A percentile compares a stretch with the other conserved stretches of the same genome.
Conservation (phyloP, 371 early-diverging fungal genomes). For the Rhizopus arrhizus region DNA sequence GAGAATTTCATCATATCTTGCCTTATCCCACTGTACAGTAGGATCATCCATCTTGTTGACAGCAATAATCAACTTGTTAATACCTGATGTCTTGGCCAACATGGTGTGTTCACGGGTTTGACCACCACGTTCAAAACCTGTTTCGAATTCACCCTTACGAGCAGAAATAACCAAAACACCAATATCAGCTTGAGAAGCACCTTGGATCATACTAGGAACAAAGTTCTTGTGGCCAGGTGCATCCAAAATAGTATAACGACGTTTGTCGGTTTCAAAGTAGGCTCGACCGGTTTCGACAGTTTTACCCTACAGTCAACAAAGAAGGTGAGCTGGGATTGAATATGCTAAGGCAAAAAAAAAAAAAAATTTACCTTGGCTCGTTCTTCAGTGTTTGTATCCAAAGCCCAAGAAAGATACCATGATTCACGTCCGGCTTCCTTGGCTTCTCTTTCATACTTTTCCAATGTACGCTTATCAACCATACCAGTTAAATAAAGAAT, state of each 20-base stretch:
- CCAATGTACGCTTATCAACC: conserved; percentile 99
- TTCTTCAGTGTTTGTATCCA: conserved; percentile 95
- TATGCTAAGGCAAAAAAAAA: neutral
- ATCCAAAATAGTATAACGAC: conserved; percentile 95
- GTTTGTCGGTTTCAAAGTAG: conserved; percentile 93
- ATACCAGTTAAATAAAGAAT: conserved; percentile 93
- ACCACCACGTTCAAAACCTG: conserved; percentile 99
- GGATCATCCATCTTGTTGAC: conserved; percentile 99
- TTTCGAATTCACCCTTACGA: conserved; percentile 99
- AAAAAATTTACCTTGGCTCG: conserved; percentile 78
- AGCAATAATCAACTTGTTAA: conserved; percentile 88
- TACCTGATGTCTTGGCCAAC: conserved; percentile 96
- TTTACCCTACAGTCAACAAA: conserved; percentile 70
- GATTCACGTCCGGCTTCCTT: conserved; percentile 95
- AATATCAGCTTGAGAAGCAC: conserved; percentile 96
- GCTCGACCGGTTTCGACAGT: conserved; percentile 98
- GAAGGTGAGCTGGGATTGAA: conserved; percentile 1
- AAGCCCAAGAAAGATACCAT: conserved; percentile 98
- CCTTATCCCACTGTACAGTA: conserved; percentile 93
- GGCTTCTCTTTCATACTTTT: conserved; percentile 97
- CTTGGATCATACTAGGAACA: conserved; percentile 99
- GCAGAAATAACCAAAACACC: conserved; percentile 98
- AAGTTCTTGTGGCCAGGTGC: conserved; percentile 99
- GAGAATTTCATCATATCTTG: conserved; percentile 87
- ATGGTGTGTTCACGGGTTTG: conserved; percentile 99